phyloP scores from a whole-genome alignment of 139 green algal species.

The Haematococcus lacustris region DNA sequence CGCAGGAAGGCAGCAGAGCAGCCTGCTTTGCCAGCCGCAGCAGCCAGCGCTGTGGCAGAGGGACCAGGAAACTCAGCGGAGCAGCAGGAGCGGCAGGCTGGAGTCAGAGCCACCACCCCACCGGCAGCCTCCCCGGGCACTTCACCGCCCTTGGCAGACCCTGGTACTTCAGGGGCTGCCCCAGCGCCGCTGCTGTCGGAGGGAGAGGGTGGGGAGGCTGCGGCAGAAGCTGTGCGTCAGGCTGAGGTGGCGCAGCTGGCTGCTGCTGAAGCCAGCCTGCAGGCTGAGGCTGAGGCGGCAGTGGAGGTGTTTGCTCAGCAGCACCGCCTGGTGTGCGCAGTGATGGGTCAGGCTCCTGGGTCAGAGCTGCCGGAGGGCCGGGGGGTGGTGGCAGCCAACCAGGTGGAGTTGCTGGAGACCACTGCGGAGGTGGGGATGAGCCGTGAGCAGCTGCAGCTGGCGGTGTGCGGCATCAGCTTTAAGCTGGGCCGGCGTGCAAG shows the following conservation, averaged over 20 bases:
- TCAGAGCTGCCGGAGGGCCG: slow-evolving; percentile 7
- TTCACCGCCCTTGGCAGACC: too few species aligned
- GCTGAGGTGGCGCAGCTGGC: slow-evolving; percentile 1
- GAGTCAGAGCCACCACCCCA: too few species aligned
- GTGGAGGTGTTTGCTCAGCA: slow-evolving; percentile 4
- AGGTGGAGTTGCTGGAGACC: slow-evolving; percentile 1
- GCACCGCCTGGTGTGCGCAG: not conserved
- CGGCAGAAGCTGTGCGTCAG: not conserved
- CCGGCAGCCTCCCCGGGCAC: too few species aligned
- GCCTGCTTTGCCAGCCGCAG: too few species aligned
- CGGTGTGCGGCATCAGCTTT: slow-evolving; percentile 48
- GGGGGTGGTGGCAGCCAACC: not conserved
- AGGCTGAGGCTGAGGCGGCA: not conserved
- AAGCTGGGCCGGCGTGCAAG: slow-evolving; percentile 29
- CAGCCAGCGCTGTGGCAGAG: too few species aligned
- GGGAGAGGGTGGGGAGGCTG: not conserved
- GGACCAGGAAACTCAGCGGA: too few species aligned
- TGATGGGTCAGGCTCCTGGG: slow-evolving; percentile 1
- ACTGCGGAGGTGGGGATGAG: not conserved
- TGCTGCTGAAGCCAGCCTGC: not conserved
- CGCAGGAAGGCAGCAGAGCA: too few species aligned
- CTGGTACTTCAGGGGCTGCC: too few species aligned
- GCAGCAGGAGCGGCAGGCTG: slow-evolving; percentile 12
- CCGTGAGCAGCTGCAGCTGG: slow-evolving; percentile 12
- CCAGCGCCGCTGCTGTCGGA: not conserved